phyloP scores from a whole-genome alignment of 2,329 filamentous ascomycete genomes.

The Phaeosphaeria sp. region DNA sequence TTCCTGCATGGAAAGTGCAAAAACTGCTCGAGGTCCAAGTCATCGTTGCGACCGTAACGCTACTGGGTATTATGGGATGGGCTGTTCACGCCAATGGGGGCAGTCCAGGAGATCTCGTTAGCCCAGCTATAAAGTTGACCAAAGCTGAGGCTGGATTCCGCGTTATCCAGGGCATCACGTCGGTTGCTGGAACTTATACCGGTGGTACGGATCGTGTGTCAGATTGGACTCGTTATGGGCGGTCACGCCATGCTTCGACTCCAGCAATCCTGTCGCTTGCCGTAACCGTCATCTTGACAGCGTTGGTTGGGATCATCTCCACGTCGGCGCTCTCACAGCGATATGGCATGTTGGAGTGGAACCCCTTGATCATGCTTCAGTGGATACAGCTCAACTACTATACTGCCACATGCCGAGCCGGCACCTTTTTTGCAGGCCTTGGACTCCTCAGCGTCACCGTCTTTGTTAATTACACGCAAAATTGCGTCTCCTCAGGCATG shows the following conservation, averaged over 20 bases:
- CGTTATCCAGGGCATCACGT: constrained; percentile 11
- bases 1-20: constrained; percentile 18
- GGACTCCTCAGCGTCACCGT: constrained; percentile 31
- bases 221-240: constrained; percentile 20
- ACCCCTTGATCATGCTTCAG: constrained; percentile 29
- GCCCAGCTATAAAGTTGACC: constrained; percentile 13
- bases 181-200: constrained; percentile 16
- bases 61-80: constrained; percentile 18
- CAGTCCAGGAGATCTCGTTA: constrained; percentile 17
- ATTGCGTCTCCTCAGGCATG: constrained; percentile 34
- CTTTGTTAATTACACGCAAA: constrained; percentile 32
- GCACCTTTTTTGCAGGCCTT: constrained; percentile 37
- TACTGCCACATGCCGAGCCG: constrained; percentile 26
- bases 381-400: constrained; percentile 22
- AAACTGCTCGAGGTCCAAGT: constrained; percentile 17
- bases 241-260: constrained; percentile 10
- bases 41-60: constrained; percentile 9
- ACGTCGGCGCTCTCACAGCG: constrained; percentile 25
- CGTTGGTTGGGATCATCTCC: constrained; percentile 19
- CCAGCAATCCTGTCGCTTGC: constrained; percentile 12
- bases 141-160: constrained; percentile 17
- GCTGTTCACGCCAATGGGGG: constrained; percentile 13
- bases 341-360: constrained; percentile 29
- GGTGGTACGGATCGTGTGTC: constrained; percentile 16
- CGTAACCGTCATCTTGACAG: constrained; percentile 17